phyloP scores from a whole-genome alignment of 1,284 basidiomycete species.

The Ustilago nuda region DNA sequence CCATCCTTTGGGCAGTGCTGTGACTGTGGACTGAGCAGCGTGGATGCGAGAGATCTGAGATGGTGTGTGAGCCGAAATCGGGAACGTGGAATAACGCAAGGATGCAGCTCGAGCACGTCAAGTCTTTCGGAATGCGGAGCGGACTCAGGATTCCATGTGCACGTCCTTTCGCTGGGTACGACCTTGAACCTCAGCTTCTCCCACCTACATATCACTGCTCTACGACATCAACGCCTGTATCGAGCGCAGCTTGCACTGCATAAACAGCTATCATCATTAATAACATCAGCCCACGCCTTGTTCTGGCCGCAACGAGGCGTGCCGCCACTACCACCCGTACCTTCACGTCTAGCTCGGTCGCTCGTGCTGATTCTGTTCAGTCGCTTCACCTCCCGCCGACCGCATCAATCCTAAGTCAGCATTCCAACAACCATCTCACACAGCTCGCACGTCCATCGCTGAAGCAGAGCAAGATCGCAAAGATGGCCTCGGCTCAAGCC shows the following conservation, averaged over 20 bases:
- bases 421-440: neutral
- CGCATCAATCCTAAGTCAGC: neutral
- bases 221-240: neutral
- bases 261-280: neutral
- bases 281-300: neutral
- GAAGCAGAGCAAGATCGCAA: neutral
- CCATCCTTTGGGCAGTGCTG: neutral
- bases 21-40: neutral
- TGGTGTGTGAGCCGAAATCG: neutral
- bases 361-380: neutral
- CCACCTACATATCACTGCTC: neutral
- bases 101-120: conserved; percentile 31
- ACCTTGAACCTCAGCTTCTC: neutral
- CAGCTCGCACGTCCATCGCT: neutral
- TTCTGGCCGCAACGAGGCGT: conserved; percentile 3
- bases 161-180: neutral
- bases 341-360: neutral
- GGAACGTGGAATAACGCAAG: conserved; percentile 29
- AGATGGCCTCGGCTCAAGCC: conserved; percentile 24
- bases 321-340: neutral
- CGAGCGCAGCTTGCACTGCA: conserved; percentile 1
- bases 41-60: conserved; percentile 3
- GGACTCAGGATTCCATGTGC: neutral
- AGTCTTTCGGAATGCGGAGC: conserved; percentile 21
- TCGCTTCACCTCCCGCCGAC: neutral